Conservation (phyloP, 352 stramenopile species). For the Phytophthora crassamura region DNA sequence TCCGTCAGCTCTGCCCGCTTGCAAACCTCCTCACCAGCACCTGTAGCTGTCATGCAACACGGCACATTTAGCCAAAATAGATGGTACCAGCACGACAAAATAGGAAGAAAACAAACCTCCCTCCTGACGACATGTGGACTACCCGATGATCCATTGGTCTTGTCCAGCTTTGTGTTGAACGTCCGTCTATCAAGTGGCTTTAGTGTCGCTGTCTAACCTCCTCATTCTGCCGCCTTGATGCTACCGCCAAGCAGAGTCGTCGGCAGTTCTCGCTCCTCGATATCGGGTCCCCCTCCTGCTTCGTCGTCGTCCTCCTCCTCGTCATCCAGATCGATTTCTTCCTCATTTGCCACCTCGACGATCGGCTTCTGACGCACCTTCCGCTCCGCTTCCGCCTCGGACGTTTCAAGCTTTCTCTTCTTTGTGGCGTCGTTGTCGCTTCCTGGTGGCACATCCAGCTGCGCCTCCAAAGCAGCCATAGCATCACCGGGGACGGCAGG, state of each 20-base stretch:
- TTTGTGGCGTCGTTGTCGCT: constrained; percentile 44
- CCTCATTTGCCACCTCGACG: constrained; percentile 80
- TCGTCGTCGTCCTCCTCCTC: constrained; percentile 66
- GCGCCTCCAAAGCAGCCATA: constrained; percentile 87
- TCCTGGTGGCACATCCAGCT: constrained; percentile 52
- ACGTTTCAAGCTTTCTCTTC: constrained; percentile 68
- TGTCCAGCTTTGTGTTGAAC: neutral
- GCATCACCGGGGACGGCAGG: constrained; percentile 69
- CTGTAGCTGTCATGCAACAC: constrained; percentile 1
- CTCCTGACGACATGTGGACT: neutral
- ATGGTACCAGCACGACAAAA: constrained; percentile 20
- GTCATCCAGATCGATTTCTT: constrained; percentile 95
- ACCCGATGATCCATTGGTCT: constrained; percentile 1
- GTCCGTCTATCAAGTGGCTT: constrained; percentile 13
- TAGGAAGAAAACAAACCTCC: constrained; percentile 6
- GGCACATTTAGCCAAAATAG: constrained; percentile 22
- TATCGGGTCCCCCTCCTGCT: constrained; percentile 30
- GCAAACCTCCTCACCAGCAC: constrained; percentile 2
- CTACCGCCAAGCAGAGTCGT: constrained; percentile 51
- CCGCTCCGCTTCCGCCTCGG: constrained; percentile 68
- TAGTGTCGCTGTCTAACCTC: constrained; percentile 10
- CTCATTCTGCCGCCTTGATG: constrained; percentile 27
- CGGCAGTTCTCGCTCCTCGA: constrained; percentile 67
- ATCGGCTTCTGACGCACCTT: constrained; percentile 83
- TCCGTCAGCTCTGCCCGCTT: neutral